Evolutionary conservation across 2,329 filamentous ascomycete species (phyloP).

Genomic region (Colletotrichum horii): DNA sequence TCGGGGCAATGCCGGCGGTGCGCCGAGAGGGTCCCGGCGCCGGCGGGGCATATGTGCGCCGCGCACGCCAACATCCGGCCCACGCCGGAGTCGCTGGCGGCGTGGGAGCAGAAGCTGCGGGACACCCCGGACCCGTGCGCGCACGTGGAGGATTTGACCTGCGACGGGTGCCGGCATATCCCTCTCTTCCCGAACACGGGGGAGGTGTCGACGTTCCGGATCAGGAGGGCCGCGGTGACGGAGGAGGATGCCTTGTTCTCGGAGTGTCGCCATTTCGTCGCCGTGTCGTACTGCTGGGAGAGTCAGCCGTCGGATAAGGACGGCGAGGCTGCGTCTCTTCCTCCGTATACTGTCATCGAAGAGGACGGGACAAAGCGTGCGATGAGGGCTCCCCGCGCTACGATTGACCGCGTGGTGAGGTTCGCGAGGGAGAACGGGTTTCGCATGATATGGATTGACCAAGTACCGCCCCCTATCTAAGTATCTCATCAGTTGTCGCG

Average conservation of each 20-base stretch:
- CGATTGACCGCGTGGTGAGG: background rate
- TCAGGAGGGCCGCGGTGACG: background rate
- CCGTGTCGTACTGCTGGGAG: background rate
- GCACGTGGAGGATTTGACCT: background rate
- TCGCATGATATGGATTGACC: background rate
- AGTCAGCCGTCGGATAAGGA: background rate
- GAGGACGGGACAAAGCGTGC: background rate
- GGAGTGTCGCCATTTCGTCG: background rate
- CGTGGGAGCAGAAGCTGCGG: background rate
- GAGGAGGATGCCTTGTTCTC: background rate
- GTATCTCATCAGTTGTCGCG: rapidly evolving
- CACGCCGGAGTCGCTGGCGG: background rate
- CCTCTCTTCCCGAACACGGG: background rate
- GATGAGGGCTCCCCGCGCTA: background rate
- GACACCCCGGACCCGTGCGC: background rate
- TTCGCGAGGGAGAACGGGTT: background rate
- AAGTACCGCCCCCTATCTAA: background rate
- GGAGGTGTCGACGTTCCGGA: background rate
- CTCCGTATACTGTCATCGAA: background rate
- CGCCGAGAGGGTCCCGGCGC: background rate
- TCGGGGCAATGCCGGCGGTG: background rate
- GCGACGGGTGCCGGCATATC: background rate
- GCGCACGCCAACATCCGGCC: background rate
- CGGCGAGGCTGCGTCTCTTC: background rate
- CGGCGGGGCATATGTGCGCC: background rate